phyloP scores from a whole-genome alignment of 257 asterid species.

The Echites panduratus region DNA sequence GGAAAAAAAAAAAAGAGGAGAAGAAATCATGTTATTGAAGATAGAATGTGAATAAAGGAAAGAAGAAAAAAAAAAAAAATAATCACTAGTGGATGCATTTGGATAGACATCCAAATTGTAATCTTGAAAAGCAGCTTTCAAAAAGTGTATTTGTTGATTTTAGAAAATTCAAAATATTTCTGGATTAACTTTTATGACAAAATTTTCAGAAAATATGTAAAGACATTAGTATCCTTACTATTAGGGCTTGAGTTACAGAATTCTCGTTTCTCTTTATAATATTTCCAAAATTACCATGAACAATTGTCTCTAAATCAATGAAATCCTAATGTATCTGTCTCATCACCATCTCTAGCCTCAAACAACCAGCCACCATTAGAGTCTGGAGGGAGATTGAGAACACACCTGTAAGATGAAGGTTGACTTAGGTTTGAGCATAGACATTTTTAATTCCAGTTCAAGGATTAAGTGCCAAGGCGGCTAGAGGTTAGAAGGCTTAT shows the following conservation, averaged over 20 bases:
- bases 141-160: too few species aligned
- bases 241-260: neutral
- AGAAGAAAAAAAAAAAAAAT: neutral
- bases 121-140: neutral
- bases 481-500: too few species aligned
- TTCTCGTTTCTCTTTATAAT: neutral
- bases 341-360: neutral
- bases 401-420: neutral
- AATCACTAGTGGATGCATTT: neutral
- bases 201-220: neutral
- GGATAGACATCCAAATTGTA: neutral
- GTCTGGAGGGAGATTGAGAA: neutral
- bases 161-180: neutral
- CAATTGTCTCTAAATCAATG: neutral
- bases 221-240: neutral
- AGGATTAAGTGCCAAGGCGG: too few species aligned
- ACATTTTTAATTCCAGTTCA: too few species aligned
- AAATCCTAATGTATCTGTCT: neutral
- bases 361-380: neutral
- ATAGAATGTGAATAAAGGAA: neutral
- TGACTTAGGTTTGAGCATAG: neutral
- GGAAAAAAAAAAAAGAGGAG: neutral
- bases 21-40: constrained; percentile 2
- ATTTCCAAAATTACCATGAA: neutral
- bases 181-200: neutral